These are phyloP conservation scores for Sindora glabra DNA, from an alignment of 306 rosid genomes.

Conservation along the genomic window DNA sequence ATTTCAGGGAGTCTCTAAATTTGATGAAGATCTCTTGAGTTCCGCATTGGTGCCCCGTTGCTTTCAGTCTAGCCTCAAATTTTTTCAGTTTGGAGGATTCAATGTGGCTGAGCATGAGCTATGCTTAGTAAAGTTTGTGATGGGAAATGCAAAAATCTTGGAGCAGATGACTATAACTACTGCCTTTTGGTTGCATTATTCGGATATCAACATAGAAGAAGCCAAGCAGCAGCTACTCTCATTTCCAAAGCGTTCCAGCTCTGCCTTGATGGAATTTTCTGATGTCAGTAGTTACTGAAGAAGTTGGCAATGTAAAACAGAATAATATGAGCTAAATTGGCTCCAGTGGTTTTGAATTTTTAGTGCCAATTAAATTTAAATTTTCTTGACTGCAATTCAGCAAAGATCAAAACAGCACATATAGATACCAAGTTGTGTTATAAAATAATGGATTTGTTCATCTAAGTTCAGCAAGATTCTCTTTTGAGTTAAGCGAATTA, in stretches of 20 bases:
- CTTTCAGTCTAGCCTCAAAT: conserved; percentile 19
- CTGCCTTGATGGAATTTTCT: conserved; percentile 6
- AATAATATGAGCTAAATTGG: no score
- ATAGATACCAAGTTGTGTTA: no score
- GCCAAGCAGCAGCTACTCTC: conserved; percentile 21
- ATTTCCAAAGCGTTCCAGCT: conserved; percentile 18
- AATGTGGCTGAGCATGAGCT: conserved; percentile 21
- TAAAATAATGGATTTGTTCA: no score
- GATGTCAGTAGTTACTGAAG: background rate
- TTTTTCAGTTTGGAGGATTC: conserved; percentile 11
- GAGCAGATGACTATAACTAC: conserved; percentile 9
- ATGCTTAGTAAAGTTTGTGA: conserved; percentile 15
- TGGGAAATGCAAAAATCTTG: conserved; percentile 20
- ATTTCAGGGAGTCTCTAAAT: conserved; percentile 30
- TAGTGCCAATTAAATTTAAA: no score
- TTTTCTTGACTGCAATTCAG: no score
- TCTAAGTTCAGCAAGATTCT: no score
- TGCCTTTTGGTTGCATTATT: conserved; percentile 21
- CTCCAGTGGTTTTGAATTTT: no score
- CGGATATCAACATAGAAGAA: conserved; percentile 19
- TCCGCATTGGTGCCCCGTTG: conserved; percentile 21
- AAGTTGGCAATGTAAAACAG: no score
- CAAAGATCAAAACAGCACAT: no score
- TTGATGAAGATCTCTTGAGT: conserved; percentile 8
- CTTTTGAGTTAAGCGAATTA: no score